Base-by-base conservation (phyloP, 441 rosid genomes). In the Lagerstroemia fauriei region DNA sequence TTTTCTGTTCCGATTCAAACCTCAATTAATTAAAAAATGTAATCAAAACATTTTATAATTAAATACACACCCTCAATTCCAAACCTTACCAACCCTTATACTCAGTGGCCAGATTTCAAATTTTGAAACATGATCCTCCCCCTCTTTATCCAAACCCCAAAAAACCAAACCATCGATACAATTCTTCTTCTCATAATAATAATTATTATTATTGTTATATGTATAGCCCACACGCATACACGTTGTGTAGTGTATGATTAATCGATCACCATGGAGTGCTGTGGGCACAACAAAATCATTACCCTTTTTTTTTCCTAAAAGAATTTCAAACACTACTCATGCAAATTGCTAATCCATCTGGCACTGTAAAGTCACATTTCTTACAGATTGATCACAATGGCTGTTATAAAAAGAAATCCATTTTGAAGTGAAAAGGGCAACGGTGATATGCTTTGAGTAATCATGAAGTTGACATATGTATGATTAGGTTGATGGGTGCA, bases 111-210 rank as follows among this genome's bases (percentile, higher is more conserved):
- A 27, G 81, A 79, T 89, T 91, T 91, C 92, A 87, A 91, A 91
- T 9, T 91, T 91, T 91, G 89, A 91, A 90, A 86, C 85, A 69
- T 41, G 24, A 6, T 68, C 46, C 50, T 79, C 86, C 83, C 84
- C 72, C 76, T 66, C 22, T 9, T 57, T 31, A 66, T 31, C 29
- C 34, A 66, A 53, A 53, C 59, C 59, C 59, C 59, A 53, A 20
- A 53, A 53, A 53, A 53, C 59, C 12, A 16, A 10, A 16, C 56
- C 56, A 50, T 50, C 44, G 6, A 6, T 38, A 38, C 44, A 38
- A 38, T 38, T 38, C 44, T 38, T 38, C 44, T 38, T 38, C 44
- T 38, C 6, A 38, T 38, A 38, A 38, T n/a, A n/a, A n/a, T n/a
- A n/a, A n/a, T n/a, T n/a, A n/a, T 50, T 10, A 50, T 50, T 50